Evolutionary conservation across 1,139 yeast genomes (phyloP).

Genomic region (Hyphopichia buzzinii): DNA sequence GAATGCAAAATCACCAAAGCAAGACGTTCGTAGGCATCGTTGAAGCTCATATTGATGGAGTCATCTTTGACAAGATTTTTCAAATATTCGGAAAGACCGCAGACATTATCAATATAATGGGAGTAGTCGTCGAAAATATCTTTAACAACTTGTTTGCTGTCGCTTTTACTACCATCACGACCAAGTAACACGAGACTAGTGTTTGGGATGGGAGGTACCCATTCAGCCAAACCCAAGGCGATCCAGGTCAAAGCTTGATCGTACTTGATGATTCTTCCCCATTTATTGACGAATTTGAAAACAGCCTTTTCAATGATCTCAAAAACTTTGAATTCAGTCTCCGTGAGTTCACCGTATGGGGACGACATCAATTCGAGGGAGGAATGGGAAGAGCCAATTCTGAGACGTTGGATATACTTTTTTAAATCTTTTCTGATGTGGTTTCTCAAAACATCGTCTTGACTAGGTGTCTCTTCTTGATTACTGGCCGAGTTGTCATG

Average conservation of each 20-base stretch:
- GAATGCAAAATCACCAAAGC: conserved; percentile 74
- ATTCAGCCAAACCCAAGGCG: conserved; percentile 83
- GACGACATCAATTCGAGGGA: conserved; percentile 7
- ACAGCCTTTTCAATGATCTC: conserved; percentile 61
- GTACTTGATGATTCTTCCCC: conserved; percentile 78
- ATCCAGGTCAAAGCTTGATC: conserved; percentile 85
- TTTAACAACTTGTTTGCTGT: conserved; percentile 25
- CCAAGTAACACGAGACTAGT: conserved; percentile 47
- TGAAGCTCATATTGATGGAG: conserved; percentile 45
- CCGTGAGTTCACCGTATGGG: conserved; percentile 11
- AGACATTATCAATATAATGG: conserved; percentile 39
- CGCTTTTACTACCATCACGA: conserved; percentile 18
- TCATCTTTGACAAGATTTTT: conserved; percentile 28
- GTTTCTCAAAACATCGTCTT: conserved; percentile 22
- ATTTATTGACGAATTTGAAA: conserved; percentile 62
- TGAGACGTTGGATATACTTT: conserved; percentile 49
- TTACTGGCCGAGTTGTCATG: conserved; percentile 4
- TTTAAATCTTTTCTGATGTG: conserved; percentile 51
- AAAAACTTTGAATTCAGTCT: conserved; percentile 53
- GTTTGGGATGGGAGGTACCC: conserved; percentile 68
- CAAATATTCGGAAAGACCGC: conserved; percentile 25
- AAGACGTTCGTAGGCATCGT: conserved; percentile 73
- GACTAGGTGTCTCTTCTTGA: conserved; percentile 5
- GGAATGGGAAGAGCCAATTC: conserved; percentile 11
- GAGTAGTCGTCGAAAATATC: conserved; percentile 49